Conservation (phyloP, 495 filamentous ascomycete genomes). For the Acidiella bohemica region DNA sequence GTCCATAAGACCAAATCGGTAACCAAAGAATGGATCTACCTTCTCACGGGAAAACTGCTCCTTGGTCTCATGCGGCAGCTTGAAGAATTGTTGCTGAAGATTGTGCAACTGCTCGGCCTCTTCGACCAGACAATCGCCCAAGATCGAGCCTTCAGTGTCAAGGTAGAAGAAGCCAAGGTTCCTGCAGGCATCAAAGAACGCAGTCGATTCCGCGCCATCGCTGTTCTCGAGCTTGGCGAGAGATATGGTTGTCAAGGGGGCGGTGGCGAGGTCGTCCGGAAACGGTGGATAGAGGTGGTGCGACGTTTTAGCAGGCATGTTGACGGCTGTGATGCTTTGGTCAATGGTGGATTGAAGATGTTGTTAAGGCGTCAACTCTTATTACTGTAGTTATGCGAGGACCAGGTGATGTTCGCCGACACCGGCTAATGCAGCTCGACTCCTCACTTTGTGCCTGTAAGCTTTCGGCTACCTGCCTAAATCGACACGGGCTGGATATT, state of each 20-base stretch:
- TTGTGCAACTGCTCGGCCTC: constrained; percentile 13
- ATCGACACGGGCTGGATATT: too few species aligned
- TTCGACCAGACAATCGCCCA: constrained; percentile 11
- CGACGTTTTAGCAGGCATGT: not conserved
- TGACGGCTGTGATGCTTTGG: too few species aligned
- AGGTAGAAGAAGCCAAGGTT: constrained; percentile 21
- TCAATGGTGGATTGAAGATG: too few species aligned
- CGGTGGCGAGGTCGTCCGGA: constrained; percentile 38
- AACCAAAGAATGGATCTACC: constrained; percentile 53
- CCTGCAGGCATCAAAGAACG: constrained; percentile 14
- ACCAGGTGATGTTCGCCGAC: too few species aligned
- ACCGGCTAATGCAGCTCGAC: too few species aligned
- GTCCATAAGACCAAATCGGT: constrained; percentile 32
- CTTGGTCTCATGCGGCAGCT: constrained; percentile 3
- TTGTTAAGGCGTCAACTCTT: too few species aligned
- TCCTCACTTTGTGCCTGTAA: too few species aligned
- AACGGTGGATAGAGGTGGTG: constrained; percentile 34
- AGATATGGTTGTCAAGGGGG: constrained; percentile 42
- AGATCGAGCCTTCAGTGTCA: constrained; percentile 9
- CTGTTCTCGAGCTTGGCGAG: constrained; percentile 36
- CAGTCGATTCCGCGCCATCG: constrained; percentile 31
- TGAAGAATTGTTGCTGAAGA: constrained; percentile 13
- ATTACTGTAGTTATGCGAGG: too few species aligned
- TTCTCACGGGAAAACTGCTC: constrained; percentile 29
- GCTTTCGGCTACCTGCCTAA: too few species aligned